Evolutionary conservation across 2,329 filamentous ascomycete genomes (phyloP), one percentile per base, ranked within the genome.

Genomic region (Byssoonygena ceratinophila): DNA sequence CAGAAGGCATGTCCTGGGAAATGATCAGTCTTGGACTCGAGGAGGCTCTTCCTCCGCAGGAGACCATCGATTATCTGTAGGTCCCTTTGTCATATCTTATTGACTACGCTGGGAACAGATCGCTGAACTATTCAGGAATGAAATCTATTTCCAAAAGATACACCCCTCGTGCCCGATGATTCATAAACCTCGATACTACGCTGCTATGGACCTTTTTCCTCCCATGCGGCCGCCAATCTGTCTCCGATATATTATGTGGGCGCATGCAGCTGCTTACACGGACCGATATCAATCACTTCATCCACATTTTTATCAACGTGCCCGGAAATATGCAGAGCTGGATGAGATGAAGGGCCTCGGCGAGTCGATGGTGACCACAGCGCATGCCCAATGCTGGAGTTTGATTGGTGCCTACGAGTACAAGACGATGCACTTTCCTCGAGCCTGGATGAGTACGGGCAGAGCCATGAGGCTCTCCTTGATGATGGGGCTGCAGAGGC

Each of bases 401-500:
- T 73, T 97, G 18, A 76, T 94, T 45, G 80, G 83, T 4, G 82
- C 79, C 0, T 96, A 94, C 62, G 92, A 98, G 67, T 97, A 96
- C 74, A 95, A 91, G 71, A 85, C 87, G 78, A 95, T 97, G 87
- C 94, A 89, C 67, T 97, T 97, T 61, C 91, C 92, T 1, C 77
- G 92, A 59, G 92, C 92, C 0, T 97, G 92, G 92, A 81, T 95
- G 72, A 96, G 87, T 59, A 84, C 87, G 2, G 92, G 91, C 20
- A 78, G 86, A 56, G 85, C 85, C 3, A 80, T 84, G n/a, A 80
- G 91, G 47, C 70, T 97, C 51, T 80, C 81, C 47, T 84, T 94
- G 63, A 96, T 97, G 91, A 88, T 95, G 73, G 88, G 91, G 7
- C 71, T 97, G 32, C 88, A 97, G 67, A 82, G 90, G 55, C 68